These are phyloP conservation scores for Wickerhamomyces queroliae DNA, from an alignment of 805 yeast species.

Conservation along the genomic window DNA sequence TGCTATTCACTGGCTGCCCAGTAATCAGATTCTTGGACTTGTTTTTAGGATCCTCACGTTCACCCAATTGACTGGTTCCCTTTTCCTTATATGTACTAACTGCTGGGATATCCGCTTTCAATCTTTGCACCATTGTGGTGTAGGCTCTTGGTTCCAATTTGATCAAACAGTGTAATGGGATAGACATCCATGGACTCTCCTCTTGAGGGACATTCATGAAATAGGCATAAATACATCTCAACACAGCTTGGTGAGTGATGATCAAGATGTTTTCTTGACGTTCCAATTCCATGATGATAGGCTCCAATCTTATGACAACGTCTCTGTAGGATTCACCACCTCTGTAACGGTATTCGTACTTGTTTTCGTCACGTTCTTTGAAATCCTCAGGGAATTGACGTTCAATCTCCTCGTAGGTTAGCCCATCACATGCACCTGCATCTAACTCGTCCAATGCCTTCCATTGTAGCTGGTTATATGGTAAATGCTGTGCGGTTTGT, in stretches of 20 bases:
- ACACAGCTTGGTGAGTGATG: conserved; percentile 96
- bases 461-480: conserved; percentile 85
- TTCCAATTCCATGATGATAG: conserved; percentile 97
- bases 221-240: conserved; percentile 94
- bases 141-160: conserved; percentile 95
- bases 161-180: conserved; percentile 92
- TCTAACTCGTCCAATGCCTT: conserved; percentile 95
- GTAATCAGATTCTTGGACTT: conserved; percentile 21
- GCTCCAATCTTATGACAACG: conserved; percentile 90
- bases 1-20: conserved; percentile 5
- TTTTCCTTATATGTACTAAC: conserved; percentile 94
- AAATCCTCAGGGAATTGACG: conserved; percentile 86
- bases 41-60: conserved; percentile 18
- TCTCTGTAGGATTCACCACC: conserved; percentile 98
- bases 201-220: conserved; percentile 98
- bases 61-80: conserved; percentile 61
- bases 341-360: conserved; percentile 90
- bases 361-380: conserved; percentile 91
- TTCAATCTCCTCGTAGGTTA: conserved; percentile 93
- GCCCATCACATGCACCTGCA: conserved; percentile 96
- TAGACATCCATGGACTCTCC: conserved; percentile 98
- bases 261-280: conserved; percentile 94
- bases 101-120: conserved; percentile 96
- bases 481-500: conserved; percentile 81
- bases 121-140: conserved; percentile 79